A percentile compares a stretch with the other conserved stretches of the same genome.
Conservation (phyloP, 2,329 filamentous ascomycete genomes). For the Paramyrothecium roridum region DNA sequence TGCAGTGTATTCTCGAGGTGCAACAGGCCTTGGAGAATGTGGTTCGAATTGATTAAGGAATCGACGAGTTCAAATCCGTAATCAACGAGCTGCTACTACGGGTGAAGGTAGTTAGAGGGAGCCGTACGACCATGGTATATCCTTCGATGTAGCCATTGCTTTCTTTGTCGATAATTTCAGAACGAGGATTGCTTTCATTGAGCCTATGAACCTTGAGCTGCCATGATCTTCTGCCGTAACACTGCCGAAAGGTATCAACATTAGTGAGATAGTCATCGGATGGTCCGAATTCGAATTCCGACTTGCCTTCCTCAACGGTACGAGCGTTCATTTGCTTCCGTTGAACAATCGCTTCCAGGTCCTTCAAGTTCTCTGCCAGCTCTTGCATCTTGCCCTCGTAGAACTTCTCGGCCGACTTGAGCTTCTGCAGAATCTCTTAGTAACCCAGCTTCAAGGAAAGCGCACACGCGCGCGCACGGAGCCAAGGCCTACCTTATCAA, state of each 20-base stretch:
- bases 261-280: constrained; percentile 17
- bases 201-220: constrained; percentile 21
- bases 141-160: background rate
- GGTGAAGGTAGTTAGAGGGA: no score
- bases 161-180: background rate
- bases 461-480: background rate
- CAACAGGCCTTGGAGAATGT: constrained; percentile 21
- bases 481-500: constrained; percentile 71
- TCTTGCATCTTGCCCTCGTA: constrained; percentile 56
- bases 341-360: constrained; percentile 55
- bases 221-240: constrained; percentile 41
- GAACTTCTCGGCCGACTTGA: constrained; percentile 52
- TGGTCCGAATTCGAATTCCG: background rate
- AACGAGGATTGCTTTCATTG: background rate
- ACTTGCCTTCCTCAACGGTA: constrained; percentile 78
- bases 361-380: constrained; percentile 49
- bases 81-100: no score
- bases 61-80: background rate
- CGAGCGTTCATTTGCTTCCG: constrained; percentile 80
- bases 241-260: constrained; percentile 23
- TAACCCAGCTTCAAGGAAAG: background rate
- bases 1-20: constrained; percentile 25
- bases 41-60: background rate
- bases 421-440: constrained; percentile 32
- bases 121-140: background rate